These are phyloP conservation scores for Stramenopiles sp. DNA, from an alignment of 352 stramenopile genomes.

Conservation along the genomic window DNA sequence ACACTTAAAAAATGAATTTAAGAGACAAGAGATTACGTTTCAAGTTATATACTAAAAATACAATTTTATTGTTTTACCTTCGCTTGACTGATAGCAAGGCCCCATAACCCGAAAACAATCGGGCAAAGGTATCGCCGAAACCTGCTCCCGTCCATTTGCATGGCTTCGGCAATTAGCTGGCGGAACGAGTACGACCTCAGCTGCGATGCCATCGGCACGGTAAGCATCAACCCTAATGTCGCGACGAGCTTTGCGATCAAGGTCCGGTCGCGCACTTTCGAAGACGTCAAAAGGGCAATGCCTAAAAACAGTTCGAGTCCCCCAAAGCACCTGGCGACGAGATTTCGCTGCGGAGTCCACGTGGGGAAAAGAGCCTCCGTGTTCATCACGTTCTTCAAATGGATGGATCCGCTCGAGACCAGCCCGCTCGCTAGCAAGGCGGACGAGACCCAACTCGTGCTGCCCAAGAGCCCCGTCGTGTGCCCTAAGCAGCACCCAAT, in stretches of 20 bases:
- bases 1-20: too few relatives aligned
- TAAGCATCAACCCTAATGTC: neutral
- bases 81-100: too few relatives aligned
- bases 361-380: neutral
- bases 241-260: neutral
- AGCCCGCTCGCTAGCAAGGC: neutral
- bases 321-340: neutral
- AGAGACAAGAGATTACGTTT: too few relatives aligned
- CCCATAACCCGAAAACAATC: neutral
- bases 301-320: neutral
- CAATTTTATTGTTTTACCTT: too few relatives aligned
- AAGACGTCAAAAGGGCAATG: neutral
- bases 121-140: neutral
- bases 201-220: neutral
- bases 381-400: neutral
- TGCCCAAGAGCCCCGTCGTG: neutral
- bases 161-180: neutral
- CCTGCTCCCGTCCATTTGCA: neutral
- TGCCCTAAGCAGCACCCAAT: neutral
- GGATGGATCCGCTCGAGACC: neutral
- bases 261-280: neutral
- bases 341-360: neutral
- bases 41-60: too few relatives aligned
- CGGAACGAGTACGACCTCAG: neutral
- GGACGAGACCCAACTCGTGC: neutral